Conservation (phyloP, 495 filamentous ascomycete genomes). For the Neurospora tetraspora region DNA sequence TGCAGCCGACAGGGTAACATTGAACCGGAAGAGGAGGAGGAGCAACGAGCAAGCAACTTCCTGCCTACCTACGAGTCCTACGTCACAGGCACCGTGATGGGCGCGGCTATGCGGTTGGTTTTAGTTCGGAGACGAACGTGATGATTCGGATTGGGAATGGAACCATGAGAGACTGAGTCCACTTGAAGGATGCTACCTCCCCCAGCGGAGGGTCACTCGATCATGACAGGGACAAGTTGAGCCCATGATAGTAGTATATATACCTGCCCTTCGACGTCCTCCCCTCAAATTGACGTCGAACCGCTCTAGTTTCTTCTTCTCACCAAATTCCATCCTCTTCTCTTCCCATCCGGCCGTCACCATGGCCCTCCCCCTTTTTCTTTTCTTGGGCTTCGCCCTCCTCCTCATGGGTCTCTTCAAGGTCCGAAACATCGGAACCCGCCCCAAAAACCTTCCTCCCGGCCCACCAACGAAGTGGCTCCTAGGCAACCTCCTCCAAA, state of each 20-base stretch:
- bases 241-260: too few species aligned
- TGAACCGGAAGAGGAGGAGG: background rate
- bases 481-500: constrained; percentile 22
- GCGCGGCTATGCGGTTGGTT: background rate
- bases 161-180: too few species aligned
- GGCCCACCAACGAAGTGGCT: constrained; percentile 19
- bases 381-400: background rate
- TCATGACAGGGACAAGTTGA: too few species aligned
- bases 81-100: background rate
- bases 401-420: background rate
- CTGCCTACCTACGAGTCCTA: background rate
- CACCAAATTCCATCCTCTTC: too few species aligned
- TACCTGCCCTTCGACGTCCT: too few species aligned
- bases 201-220: too few species aligned
- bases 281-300: too few species aligned
- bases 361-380: background rate
- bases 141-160: too few species aligned
- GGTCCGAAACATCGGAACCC: background rate
- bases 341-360: too few species aligned
- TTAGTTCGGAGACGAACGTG: too few species aligned
- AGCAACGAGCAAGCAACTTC: background rate
- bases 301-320: too few species aligned
- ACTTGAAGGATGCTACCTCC: too few species aligned
- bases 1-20: background rate
- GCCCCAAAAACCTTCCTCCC: background rate